These are phyloP conservation scores for Candida germanica DNA, from an alignment of 805 yeast species.

Conservation along the genomic window DNA sequence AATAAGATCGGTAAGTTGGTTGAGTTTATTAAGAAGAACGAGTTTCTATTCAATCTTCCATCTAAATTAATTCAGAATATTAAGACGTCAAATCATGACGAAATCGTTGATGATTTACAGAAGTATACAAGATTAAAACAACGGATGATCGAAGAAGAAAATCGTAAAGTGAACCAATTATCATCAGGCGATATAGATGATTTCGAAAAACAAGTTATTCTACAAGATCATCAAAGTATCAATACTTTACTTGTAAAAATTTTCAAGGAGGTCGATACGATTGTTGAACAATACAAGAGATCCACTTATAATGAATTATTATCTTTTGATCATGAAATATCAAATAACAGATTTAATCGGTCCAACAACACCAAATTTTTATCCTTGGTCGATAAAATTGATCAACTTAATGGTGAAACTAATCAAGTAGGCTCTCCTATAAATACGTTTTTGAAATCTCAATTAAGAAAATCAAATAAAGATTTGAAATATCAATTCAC, in stretches of 20 bases:
- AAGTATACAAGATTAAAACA: constrained; percentile 18
- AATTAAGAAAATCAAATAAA: constrained; percentile 25
- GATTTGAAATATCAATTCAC: constrained; percentile 35
- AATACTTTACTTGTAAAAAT: constrained; percentile 30
- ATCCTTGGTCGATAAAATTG: constrained; percentile 37
- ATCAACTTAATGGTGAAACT: constrained; percentile 27
- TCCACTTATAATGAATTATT: constrained; percentile 35
- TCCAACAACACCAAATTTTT: constrained; percentile 30
- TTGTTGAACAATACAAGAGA: constrained; percentile 33
- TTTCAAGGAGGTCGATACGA: constrained; percentile 29
- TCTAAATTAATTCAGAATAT: constrained; percentile 26
- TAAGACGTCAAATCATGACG: constrained; percentile 30
- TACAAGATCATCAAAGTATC: constrained; percentile 12
- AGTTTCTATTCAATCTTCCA: constrained; percentile 38
- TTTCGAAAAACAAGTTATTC: constrained; percentile 9
- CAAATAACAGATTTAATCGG: constrained; percentile 13
- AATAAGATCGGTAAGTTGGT: constrained; percentile 29
- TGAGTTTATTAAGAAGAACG: constrained; percentile 31
- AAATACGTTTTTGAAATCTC: constrained; percentile 32
- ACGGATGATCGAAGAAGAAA: constrained; percentile 10
- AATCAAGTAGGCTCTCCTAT: constrained; percentile 18
- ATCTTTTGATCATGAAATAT: constrained; percentile 36
- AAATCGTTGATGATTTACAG: constrained; percentile 34
- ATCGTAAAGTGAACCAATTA: constrained; percentile 10
- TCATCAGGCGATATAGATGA: constrained; percentile 17